Conservation (phyloP, 139 green algal genomes). For the Astrephomene gubernaculifera region DNA sequence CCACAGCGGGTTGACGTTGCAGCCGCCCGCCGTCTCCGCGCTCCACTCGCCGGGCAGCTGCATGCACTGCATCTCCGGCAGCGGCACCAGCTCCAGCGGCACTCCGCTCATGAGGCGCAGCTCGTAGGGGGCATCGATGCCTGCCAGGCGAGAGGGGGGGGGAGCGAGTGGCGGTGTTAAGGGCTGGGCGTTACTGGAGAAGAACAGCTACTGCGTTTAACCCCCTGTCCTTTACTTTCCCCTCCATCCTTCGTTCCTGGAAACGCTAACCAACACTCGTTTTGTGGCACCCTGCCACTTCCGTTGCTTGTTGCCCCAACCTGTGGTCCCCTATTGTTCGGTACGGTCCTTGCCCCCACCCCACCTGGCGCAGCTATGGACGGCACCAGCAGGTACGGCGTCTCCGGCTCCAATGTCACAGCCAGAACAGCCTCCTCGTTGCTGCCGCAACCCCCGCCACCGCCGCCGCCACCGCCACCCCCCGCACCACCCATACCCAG, state of each 20-base stretch:
- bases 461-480: not conserved
- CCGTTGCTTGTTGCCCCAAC: no score
- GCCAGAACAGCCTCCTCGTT: slow-evolving; percentile 55
- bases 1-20: slow-evolving; percentile 64
- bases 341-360: no score
- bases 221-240: no score
- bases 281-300: no score
- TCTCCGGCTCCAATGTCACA: slow-evolving; percentile 57
- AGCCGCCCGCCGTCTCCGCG: slow-evolving; percentile 58
- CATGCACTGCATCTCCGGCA: slow-evolving; percentile 57
- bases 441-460: not conserved
- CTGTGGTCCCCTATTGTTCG: no score
- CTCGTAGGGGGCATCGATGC: slow-evolving; percentile 62
- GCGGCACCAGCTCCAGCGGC: slow-evolving; percentile 61
- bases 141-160: not conserved
- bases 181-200: no score
- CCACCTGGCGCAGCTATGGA: slow-evolving; percentile 4
- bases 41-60: slow-evolving; percentile 47
- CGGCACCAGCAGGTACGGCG: slow-evolving; percentile 56
- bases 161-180: not conserved
- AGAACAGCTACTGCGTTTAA: no score
- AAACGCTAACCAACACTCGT: no score
- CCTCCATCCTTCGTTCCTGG: no score
- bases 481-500: no score
- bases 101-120: slow-evolving; percentile 57